Evolutionary conservation across 371 early-diverging fungal species (phyloP).

Genomic region (Mucor racemosus): DNA sequence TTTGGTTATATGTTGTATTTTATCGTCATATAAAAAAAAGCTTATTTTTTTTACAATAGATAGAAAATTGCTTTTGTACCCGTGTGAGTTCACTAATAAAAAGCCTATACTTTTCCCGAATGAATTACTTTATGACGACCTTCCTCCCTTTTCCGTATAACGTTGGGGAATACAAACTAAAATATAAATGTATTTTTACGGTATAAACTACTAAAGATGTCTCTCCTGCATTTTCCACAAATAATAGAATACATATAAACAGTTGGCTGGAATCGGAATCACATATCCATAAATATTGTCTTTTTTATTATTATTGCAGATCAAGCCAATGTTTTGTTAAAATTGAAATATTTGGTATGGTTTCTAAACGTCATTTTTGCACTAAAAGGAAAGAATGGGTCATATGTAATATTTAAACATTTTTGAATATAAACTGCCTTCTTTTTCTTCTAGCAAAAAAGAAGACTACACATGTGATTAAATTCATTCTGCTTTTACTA

Average conservation of each 20-base stretch:
- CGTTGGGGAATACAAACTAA: neutral
- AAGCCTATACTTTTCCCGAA: conserved; percentile 1
- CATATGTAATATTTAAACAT: conserved; percentile 17
- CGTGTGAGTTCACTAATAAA: neutral
- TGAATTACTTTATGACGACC: conserved; percentile 8
- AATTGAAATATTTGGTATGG: neutral
- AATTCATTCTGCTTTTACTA: conserved; percentile 4
- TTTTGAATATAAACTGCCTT: conserved; percentile 11
- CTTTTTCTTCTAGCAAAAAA: neutral
- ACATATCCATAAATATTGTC: neutral
- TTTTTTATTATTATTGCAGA: neutral
- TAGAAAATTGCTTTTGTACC: neutral
- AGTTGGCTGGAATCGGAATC: neutral
- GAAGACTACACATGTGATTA: conserved; percentile 1
- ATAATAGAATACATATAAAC: neutral
- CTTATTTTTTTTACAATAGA: conserved; percentile 1
- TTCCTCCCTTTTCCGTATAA: conserved; percentile 5
- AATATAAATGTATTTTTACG: neutral
- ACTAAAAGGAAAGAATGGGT: conserved; percentile 23
- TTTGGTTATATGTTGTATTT: neutral
- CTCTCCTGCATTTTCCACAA: neutral
- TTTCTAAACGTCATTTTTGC: conserved; percentile 13
- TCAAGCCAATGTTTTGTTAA: conserved; percentile 2
- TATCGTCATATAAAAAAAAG: conserved; percentile 1
- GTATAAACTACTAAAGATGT: neutral